Conservation (phyloP, 768 basidiomycete genomes). For the Kwoniella dendrophila region DNA sequence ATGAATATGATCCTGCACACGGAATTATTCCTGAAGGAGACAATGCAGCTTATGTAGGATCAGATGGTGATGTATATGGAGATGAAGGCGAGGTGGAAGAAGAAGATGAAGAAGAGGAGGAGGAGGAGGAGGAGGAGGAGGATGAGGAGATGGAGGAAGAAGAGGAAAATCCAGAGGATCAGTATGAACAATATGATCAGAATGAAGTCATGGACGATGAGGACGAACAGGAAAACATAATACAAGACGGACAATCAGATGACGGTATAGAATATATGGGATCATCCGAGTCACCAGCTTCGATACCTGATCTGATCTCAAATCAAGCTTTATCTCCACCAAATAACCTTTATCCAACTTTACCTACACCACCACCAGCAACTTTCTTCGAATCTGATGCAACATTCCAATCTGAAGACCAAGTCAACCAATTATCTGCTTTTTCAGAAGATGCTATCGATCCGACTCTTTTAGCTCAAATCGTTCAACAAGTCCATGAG, state of each 20-base stretch:
- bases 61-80: constrained; percentile 22
- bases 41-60: constrained; percentile 19
- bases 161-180: constrained; percentile 16
- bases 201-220: too few species aligned
- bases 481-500: constrained; percentile 24
- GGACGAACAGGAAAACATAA: too few species aligned
- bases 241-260: constrained; percentile 23
- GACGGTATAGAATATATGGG: constrained; percentile 24
- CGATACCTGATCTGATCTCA: background rate
- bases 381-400: background rate
- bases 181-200: constrained; percentile 13
- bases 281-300: constrained; percentile 16
- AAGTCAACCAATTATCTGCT: constrained; percentile 6
- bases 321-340: background rate
- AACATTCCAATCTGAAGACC: constrained; percentile 6
- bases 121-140: constrained; percentile 9
- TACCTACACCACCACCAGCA: constrained; percentile 3
- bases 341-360: constrained; percentile 15
- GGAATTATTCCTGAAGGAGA: constrained; percentile 20
- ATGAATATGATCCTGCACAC: constrained; percentile 16
- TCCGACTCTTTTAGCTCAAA: constrained; percentile 13
- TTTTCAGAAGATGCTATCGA: constrained; percentile 26
- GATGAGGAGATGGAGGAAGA: constrained; percentile 15
- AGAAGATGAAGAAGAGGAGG: constrained; percentile 14
- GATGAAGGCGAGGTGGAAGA: constrained; percentile 16